Base-by-base conservation (phyloP, 352 stramenopile genomes). In the Saprolegnia diclina region DNA sequence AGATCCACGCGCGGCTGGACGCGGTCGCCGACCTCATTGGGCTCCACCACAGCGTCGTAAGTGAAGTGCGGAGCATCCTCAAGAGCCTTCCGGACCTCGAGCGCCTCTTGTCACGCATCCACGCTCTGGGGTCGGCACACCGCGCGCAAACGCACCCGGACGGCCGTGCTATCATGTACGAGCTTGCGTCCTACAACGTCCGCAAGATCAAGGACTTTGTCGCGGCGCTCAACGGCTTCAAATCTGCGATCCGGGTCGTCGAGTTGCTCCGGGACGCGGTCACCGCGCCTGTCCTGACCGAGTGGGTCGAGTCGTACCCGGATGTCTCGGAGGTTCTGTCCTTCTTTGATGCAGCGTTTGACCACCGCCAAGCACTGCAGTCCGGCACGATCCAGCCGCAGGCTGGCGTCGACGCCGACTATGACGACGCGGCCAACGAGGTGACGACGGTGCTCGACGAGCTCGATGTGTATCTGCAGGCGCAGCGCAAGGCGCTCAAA, bases 91-190 rank as follows among this genome's bases (percentile, higher is more conserved):
- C 94, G 3, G 97, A 99, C 74, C 78, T 99, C 21, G 98, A 99
- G 76, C 85, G 97, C 5, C 72, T 99, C 18, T 77, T 99, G 9
- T 94, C 91, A 46, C 90, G 97, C 52, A 92, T 99, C 44, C 97
- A 99, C 71, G 94, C 93, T 32, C 94, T 99, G 72, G 95, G 96
- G 16, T 95, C 87, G 32, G 74, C 79, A 45, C 72, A 96, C 67
- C 81, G 90, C 29, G 90, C 83, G 0, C 74, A 80, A 26, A 78
- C 93, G 64, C 97, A 99, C 77, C 97, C 97, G 0, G 95, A 98
- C 73, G 96, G 93, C 55, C 84, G 97, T 38, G 97, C 97, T 45
- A 92, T 99, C 61, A 95, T 99, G 78, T 99, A 99, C 77, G 97
- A 99, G 74, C 85, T 78, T 19, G 88, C 85, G 59, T 97, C 90